Evolutionary conservation across 306 rosid genomes (phyloP).

Genomic region (Lathyrus sativus): DNA sequence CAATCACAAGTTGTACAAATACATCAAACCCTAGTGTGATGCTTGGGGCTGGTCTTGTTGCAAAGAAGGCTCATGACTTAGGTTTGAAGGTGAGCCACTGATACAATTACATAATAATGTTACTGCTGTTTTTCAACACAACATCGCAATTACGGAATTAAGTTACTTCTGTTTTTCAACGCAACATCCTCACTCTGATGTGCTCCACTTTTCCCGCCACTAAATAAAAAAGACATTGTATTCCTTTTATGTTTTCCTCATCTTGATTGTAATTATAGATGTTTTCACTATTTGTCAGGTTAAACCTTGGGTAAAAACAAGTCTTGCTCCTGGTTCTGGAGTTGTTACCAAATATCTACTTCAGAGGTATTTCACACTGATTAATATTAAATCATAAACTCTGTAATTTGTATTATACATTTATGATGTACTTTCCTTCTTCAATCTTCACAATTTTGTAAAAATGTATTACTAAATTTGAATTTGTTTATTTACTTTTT

Average conservation of each 20-base stretch:
- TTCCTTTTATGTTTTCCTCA: constrained; percentile 18
- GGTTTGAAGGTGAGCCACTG: constrained; percentile 72
- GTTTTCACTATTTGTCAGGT: constrained; percentile 57
- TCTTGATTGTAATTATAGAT: constrained; percentile 12
- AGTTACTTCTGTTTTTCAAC: constrained; percentile 14
- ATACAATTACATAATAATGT: constrained; percentile 15
- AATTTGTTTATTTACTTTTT: constrained; percentile 29
- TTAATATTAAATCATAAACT: constrained; percentile 15
- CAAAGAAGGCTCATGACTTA: constrained; percentile 82
- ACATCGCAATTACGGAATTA: constrained; percentile 2
- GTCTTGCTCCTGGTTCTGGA: constrained; percentile 99
- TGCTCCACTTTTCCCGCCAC: constrained; percentile 14
- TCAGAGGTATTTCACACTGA: constrained; percentile 57
- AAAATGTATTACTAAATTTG: constrained; percentile 31
- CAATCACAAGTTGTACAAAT: constrained; percentile 96
- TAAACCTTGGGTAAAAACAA: constrained; percentile 98
- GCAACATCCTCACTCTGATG: constrained; percentile 5
- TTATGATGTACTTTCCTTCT: constrained; percentile 5
- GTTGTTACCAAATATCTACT: constrained; percentile 90
- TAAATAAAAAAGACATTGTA: neutral
- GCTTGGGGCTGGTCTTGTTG: constrained; percentile 98
- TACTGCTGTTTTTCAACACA: constrained; percentile 12
- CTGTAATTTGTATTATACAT: constrained; percentile 17
- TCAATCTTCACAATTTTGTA: constrained; percentile 21
- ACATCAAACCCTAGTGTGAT: constrained; percentile 98